phyloP scores from a whole-genome alignment of 2,329 filamentous ascomycete species.

The Monosporascus sp. region DNA sequence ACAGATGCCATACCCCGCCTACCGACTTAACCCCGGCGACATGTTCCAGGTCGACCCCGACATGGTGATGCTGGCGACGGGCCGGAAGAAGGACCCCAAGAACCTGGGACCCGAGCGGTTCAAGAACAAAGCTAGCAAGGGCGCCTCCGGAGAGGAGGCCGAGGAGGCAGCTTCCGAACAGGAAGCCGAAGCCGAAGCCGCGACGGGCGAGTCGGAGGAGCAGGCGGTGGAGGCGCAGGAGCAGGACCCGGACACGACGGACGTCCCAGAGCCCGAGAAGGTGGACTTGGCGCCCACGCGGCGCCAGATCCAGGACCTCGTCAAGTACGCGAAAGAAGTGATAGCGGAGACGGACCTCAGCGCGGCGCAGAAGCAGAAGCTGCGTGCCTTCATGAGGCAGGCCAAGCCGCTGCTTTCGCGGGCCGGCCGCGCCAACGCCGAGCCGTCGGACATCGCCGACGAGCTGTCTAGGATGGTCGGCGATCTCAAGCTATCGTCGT shows the following conservation, averaged over 20 bases:
- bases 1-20: constrained; percentile 87
- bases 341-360: constrained; percentile 52
- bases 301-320: constrained; percentile 43
- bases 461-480: constrained; percentile 48
- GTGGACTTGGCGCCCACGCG: constrained; percentile 25
- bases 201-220: constrained; percentile 17
- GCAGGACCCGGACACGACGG: constrained; percentile 33
- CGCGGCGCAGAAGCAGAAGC: constrained; percentile 68
- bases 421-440: constrained; percentile 30
- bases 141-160: constrained; percentile 20
- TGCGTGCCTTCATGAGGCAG: constrained; percentile 66
- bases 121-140: constrained; percentile 13
- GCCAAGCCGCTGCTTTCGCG: constrained; percentile 59
- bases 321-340: constrained; percentile 54
- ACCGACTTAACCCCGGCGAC: constrained; percentile 92
- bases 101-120: constrained; percentile 15
- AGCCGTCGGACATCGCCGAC: constrained; percentile 42
- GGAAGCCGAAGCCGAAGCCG: constrained; percentile 6
- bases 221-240: constrained; percentile 24
- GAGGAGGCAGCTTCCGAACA: constrained; percentile 9
- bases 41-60: constrained; percentile 96
- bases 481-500: constrained; percentile 34
- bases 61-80: constrained; percentile 82
- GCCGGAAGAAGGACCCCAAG: constrained; percentile 55
- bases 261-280: constrained; percentile 18